A percentile compares a stretch with the other conserved stretches of the same genome.
These are phyloP conservation scores for Phycomyces nitens DNA, from an alignment of 192 early-diverging fungal species.

Conservation along the genomic window DNA sequence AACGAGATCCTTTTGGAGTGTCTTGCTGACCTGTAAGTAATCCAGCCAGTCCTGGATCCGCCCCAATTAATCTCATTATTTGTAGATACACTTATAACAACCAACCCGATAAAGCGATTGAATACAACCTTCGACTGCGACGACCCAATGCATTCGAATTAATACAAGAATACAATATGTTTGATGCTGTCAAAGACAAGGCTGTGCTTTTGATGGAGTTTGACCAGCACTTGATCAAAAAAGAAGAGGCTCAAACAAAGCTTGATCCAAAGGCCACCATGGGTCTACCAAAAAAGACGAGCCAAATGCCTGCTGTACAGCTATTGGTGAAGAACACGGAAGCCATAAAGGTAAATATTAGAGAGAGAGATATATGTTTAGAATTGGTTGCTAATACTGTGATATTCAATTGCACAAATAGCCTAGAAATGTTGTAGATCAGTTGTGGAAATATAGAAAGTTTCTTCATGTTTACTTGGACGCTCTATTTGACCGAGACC, in stretches of 20 bases:
- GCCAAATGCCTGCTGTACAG: constrained; percentile 62
- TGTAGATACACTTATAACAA: constrained; percentile 64
- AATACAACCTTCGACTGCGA: constrained; percentile 73
- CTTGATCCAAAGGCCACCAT: background rate
- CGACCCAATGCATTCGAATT: constrained; percentile 71
- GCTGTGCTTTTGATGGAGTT: constrained; percentile 81
- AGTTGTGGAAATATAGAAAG: constrained; percentile 54
- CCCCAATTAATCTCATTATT: no score
- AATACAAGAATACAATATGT: constrained; percentile 77
- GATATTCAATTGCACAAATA: constrained; percentile 20
- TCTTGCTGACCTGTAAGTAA: constrained; percentile 69
- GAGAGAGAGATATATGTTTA: no score
- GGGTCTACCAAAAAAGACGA: background rate
- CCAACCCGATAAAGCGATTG: constrained; percentile 74
- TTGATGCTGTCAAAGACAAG: constrained; percentile 73
- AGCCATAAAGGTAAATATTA: constrained; percentile 68
- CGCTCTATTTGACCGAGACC: constrained; percentile 73
- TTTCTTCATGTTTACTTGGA: constrained; percentile 91
- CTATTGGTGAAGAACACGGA: constrained; percentile 84
- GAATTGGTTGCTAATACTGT: no score
- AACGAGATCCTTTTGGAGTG: constrained; percentile 64
- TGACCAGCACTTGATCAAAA: constrained; percentile 58
- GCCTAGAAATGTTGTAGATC: constrained; percentile 64
- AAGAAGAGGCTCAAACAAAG: constrained; percentile 18
- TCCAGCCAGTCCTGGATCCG: background rate